A percentile compares a stretch with the other conserved stretches of the same genome.
phyloP scores from a whole-genome alignment of 2,329 filamentous ascomycete species.

The Paecilomyces sp. region DNA sequence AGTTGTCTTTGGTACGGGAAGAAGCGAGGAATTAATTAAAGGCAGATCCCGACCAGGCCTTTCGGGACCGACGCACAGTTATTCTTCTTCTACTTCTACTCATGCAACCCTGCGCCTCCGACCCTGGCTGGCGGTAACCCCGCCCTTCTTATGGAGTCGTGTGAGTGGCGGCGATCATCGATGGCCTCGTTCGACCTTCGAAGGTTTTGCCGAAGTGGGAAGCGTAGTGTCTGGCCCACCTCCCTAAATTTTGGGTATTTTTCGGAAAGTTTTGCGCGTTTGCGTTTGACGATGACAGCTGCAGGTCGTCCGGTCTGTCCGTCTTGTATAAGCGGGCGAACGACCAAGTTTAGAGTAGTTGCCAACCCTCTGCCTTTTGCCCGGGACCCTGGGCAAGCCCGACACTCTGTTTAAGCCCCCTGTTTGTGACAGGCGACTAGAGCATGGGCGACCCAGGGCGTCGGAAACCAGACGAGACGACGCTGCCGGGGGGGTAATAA shows the following conservation, averaged over 20 bases:
- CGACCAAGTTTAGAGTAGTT: neutral
- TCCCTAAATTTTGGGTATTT: neutral
- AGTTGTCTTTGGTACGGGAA: constrained; percentile 4
- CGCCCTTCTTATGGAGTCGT: neutral
- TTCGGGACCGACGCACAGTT: neutral
- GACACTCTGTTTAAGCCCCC: constrained; percentile 3
- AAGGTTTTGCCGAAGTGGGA: neutral
- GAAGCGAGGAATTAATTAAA: neutral
- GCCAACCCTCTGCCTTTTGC: neutral
- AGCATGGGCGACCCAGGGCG: constrained; percentile 6
- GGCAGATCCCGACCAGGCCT: neutral
- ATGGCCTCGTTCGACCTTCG: neutral
- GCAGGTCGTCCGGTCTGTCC: neutral
- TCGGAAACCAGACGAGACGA: constrained; percentile 3
- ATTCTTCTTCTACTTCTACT: neutral
- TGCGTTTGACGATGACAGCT: neutral
- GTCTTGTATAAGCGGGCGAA: neutral
- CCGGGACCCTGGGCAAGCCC: neutral
- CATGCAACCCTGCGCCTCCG: neutral
- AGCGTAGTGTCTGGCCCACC: neutral
- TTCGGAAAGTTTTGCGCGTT: neutral
- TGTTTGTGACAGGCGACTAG: constrained; percentile 8
- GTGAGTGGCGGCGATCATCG: neutral
- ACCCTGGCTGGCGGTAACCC: neutral
- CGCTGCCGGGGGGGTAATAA: neutral